These are phyloP conservation scores for Priceomyces medius DNA, from an alignment of 805 yeast species.

Conservation along the genomic window DNA sequence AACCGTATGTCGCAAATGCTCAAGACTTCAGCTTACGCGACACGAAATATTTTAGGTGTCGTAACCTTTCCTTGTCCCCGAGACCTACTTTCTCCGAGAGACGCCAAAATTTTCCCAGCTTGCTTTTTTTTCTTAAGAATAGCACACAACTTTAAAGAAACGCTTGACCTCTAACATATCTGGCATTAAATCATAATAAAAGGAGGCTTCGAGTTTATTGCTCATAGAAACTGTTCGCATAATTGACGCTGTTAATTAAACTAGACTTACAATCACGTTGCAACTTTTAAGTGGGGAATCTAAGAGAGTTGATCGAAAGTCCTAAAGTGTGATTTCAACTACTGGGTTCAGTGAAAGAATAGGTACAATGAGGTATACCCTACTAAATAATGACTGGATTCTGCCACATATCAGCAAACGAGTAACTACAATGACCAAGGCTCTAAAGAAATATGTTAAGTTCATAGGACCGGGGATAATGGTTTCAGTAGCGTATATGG, in stretches of 20 bases:
- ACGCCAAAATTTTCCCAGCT: slow-evolving; percentile 5
- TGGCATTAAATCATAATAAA: no score
- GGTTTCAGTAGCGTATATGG: slow-evolving; percentile 89
- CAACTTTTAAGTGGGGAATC: no score
- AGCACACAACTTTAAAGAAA: no score
- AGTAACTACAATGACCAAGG: not conserved
- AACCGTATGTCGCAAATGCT: not conserved
- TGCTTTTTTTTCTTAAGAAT: not conserved
- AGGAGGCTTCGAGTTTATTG: no score
- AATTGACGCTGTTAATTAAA: no score
- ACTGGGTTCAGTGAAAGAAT: not conserved
- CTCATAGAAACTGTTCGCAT: no score
- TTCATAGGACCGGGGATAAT: slow-evolving; percentile 87
- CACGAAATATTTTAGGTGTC: not conserved
- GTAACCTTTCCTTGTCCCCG: not conserved
- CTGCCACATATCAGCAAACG: not conserved
- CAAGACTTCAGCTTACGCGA: not conserved
- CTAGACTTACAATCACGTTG: no score
- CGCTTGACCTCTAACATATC: no score
- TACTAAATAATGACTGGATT: not conserved
- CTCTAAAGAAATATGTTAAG: slow-evolving; percentile 52
- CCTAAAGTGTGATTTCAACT: no score
- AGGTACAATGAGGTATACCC: not conserved
- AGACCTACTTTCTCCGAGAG: slow-evolving; percentile 4
- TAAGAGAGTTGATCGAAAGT: no score